Conservation (phyloP, 768 basidiomycete species). For the Mycena galericulata region DNA sequence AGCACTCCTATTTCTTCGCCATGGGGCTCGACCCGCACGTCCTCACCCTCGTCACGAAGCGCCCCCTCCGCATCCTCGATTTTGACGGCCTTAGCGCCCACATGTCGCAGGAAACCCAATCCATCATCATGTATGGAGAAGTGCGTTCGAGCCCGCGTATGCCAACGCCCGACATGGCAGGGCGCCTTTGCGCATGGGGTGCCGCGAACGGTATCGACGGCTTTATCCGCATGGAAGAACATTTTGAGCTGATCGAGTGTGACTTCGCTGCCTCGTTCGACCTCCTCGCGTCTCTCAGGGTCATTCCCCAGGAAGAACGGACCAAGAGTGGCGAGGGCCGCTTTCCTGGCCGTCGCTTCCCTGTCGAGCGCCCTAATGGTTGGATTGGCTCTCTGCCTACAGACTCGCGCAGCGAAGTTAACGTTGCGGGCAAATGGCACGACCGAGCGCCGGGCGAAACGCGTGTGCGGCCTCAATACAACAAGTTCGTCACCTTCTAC, state of each 20-base stretch:
- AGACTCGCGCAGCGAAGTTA: neutral
- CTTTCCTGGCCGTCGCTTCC: neutral
- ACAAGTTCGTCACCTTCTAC: slow-evolving; percentile 23
- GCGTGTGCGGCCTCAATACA: slow-evolving; percentile 15
- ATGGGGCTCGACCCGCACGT: slow-evolving; percentile 9
- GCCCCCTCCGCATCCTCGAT: slow-evolving; percentile 6
- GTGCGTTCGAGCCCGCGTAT: neutral
- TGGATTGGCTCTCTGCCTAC: slow-evolving; percentile 24
- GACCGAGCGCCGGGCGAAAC: slow-evolving; percentile 20
- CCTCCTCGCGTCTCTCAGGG: neutral
- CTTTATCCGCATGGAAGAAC: slow-evolving; percentile 22
- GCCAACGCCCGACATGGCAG: neutral
- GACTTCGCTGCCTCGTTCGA: slow-evolving; percentile 10
- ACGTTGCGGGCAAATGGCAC: slow-evolving; percentile 19
- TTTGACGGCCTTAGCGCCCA: slow-evolving; percentile 26
- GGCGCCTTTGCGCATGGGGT: slow-evolving; percentile 17
- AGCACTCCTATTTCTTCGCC: slow-evolving; percentile 21
- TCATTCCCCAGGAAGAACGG: slow-evolving; percentile 10
- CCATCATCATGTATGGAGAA: slow-evolving; percentile 18
- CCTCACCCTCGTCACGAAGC: slow-evolving; percentile 9
- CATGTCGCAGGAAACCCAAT: neutral
- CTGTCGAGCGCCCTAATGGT: neutral
- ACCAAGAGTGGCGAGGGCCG: too few species aligned
- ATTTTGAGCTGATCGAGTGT: slow-evolving; percentile 26
- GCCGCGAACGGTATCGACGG: slow-evolving; percentile 17